These are phyloP conservation scores for Leccinum fallax DNA, from an alignment of 1,284 basidiomycete genomes.

Conservation along the genomic window DNA sequence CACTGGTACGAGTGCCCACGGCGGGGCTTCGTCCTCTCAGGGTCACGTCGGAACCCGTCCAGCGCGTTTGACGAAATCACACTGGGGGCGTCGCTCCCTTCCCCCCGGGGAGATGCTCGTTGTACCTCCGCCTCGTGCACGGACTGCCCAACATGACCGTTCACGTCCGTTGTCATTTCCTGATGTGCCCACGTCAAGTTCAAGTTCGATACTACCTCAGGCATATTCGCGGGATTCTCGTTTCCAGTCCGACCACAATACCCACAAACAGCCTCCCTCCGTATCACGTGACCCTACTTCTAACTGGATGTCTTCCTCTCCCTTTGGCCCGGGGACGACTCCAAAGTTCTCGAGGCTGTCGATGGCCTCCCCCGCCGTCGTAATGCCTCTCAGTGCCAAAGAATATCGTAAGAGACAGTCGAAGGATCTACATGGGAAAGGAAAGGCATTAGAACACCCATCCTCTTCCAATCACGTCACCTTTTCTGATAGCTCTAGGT, in stretches of 20 bases:
- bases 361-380: slow-evolving; percentile 30
- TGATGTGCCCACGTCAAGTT: not conserved
- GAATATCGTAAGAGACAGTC: slow-evolving; percentile 30
- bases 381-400: slow-evolving; percentile 35
- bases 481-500: slow-evolving; percentile 13
- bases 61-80: slow-evolving; percentile 16
- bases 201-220: not conserved
- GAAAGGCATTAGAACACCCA: slow-evolving; percentile 8
- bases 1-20: slow-evolving; percentile 12
- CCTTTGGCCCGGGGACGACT: slow-evolving; percentile 31
- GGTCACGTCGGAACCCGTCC: slow-evolving; percentile 11
- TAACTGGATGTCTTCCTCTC: slow-evolving; percentile 36
- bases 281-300: slow-evolving; percentile 31
- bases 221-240: slow-evolving; percentile 20
- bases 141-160: slow-evolving; percentile 21
- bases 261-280: slow-evolving; percentile 22
- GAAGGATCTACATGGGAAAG: slow-evolving; percentile 5
- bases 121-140: slow-evolving; percentile 19
- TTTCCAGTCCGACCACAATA: slow-evolving; percentile 7
- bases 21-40: slow-evolving; percentile 25
- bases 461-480: slow-evolving; percentile 8
- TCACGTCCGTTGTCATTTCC: slow-evolving; percentile 21
- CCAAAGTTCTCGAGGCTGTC: slow-evolving; percentile 35
- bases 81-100: slow-evolving; percentile 3
- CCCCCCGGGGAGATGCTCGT: slow-evolving; percentile 9